A percentile compares a stretch with the other conserved stretches of the same genome.
Evolutionary conservation across 352 stramenopile species (phyloP).

Genomic region (Globisporangium sylvaticum): DNA sequence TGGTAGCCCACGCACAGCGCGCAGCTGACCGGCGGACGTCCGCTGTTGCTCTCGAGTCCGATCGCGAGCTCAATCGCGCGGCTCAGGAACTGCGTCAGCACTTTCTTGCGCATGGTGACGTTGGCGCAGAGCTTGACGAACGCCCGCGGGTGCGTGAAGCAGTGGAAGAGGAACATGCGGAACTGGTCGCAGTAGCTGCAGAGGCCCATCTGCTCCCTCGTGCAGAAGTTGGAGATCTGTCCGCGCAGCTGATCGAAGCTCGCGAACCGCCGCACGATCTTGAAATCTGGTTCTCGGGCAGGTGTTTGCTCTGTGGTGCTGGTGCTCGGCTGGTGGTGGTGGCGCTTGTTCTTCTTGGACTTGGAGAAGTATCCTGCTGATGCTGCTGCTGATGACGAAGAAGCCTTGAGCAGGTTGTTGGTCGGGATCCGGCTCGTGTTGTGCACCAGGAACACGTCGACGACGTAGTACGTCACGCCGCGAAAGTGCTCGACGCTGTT

Average conservation of each 20-base stretch:
- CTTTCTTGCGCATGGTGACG: neutral
- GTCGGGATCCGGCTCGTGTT: conserved; percentile 29
- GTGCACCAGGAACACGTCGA: conserved; percentile 50
- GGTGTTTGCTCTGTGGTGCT: neutral
- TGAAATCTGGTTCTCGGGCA: conserved; percentile 20
- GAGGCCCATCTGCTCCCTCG: conserved; percentile 18
- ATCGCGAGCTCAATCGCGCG: conserved; percentile 23
- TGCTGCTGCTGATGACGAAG: conserved; percentile 6
- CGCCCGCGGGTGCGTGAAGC: conserved; percentile 13
- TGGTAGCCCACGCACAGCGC: conserved; percentile 23
- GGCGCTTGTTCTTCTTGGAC: neutral
- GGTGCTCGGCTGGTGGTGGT: neutral
- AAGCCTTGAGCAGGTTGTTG: conserved; percentile 9
- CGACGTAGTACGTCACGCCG: conserved; percentile 38
- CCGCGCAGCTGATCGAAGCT: conserved; percentile 25
- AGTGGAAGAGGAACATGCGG: conserved; percentile 29
- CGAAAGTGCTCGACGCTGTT: conserved; percentile 30
- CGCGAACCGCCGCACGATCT: conserved; percentile 25
- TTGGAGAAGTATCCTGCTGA: neutral
- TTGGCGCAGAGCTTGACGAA: conserved; percentile 6
- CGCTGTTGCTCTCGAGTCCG: conserved; percentile 18
- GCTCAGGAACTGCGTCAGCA: conserved; percentile 9
- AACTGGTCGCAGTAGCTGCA: conserved; percentile 29
- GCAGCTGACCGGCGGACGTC: conserved; percentile 12
- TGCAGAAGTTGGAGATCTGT: conserved; percentile 21